These are phyloP conservation scores for Phytophthora sp. DNA, from an alignment of 352 stramenopile species.

Conservation along the genomic window DNA sequence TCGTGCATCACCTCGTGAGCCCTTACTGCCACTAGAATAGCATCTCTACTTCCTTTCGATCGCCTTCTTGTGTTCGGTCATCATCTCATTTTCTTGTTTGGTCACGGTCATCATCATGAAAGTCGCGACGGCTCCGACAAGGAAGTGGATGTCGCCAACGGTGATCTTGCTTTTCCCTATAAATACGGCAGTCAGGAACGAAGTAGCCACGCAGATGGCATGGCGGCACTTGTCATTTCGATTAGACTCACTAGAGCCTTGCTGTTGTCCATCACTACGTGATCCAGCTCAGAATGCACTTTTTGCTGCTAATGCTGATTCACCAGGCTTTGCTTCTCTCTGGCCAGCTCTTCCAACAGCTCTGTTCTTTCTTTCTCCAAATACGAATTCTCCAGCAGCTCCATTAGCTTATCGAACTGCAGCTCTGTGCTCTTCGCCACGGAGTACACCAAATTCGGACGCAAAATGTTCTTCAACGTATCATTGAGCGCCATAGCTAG, in stretches of 20 bases:
- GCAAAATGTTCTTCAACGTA: conserved; percentile 2
- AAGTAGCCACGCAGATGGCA: conserved; percentile 2
- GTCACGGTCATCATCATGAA: conserved; percentile 13
- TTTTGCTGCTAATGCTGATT: not conserved
- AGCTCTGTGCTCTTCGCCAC: conserved; percentile 5
- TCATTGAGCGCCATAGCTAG: conserved; percentile 8
- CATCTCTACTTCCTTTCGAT: not conserved
- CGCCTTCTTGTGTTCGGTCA: too few relatives aligned
- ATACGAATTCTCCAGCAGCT: conserved; percentile 1
- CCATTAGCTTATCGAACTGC: not conserved
- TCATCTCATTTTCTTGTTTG: not conserved
- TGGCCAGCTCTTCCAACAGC: not conserved
- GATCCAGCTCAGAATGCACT: not conserved
- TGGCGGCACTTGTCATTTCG: conserved; percentile 1
- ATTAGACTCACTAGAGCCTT: too few relatives aligned
- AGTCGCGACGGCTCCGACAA: not conserved
- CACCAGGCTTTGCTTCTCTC: not conserved
- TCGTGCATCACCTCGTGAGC: not conserved
- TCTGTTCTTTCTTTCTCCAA: conserved; percentile 4
- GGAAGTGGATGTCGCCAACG: conserved; percentile 3
- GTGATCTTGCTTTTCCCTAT: conserved; percentile 1
- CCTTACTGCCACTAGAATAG: not conserved
- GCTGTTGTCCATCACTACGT: too few relatives aligned
- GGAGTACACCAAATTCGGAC: conserved; percentile 4
- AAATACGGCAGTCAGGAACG: conserved; percentile 1